Conservation (phyloP, 768 basidiomycete species). For the Chalciporus piperatus region DNA sequence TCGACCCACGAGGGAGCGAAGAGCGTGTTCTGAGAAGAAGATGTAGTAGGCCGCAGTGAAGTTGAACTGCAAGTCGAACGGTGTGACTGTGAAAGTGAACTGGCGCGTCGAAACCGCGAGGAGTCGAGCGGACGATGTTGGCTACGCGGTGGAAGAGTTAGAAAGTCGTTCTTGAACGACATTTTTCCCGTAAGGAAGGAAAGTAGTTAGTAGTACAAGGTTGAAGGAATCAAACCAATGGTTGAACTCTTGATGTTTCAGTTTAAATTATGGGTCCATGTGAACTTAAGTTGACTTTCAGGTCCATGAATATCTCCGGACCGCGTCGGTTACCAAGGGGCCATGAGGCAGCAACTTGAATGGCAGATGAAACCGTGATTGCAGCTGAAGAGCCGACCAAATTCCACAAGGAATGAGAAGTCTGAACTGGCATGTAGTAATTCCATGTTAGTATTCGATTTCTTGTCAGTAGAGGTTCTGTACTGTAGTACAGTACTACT, state of each 20-base stretch:
- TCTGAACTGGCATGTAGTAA: neutral
- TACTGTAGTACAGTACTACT: too few relatives aligned
- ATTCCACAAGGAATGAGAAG: neutral
- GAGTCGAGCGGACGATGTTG: neutral
- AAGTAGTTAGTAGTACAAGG: conserved; percentile 20
- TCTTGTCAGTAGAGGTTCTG: too few relatives aligned
- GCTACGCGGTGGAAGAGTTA: conserved; percentile 6
- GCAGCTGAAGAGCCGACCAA: neutral
- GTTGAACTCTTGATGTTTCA: neutral
- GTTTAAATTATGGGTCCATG: conserved; percentile 14
- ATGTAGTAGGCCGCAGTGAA: neutral
- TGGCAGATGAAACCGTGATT: neutral
- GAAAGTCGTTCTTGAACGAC: conserved; percentile 15
- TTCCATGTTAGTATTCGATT: too few relatives aligned
- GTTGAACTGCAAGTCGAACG: conserved; percentile 12
- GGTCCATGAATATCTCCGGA: conserved; percentile 8
- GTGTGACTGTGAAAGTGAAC: conserved; percentile 6
- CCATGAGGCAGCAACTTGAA: conserved; percentile 4
- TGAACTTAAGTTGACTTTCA: conserved; percentile 28
- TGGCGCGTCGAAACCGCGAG: conserved; percentile 1
- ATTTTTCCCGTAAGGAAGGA: conserved; percentile 11
- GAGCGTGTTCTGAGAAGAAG: neutral
- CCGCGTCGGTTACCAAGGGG: conserved; percentile 18
- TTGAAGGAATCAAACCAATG: neutral
- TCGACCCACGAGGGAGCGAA: neutral